Conservation (phyloP, 2,329 filamentous ascomycete species). For the Amauroascus verrucosus region DNA sequence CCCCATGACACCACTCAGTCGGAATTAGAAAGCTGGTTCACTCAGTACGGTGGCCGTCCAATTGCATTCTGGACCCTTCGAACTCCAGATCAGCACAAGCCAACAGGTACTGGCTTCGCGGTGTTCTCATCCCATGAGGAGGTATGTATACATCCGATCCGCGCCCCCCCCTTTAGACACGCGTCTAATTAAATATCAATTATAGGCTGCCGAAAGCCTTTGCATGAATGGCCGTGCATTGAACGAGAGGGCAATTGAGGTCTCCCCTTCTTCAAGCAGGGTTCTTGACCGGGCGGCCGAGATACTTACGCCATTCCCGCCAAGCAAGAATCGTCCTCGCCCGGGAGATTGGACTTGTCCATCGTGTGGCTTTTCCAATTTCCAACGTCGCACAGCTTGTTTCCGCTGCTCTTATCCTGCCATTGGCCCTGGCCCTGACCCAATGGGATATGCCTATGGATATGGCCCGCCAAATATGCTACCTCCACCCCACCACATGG, state of each 20-base stretch:
- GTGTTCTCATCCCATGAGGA: slow-evolving; percentile 99
- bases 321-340: slow-evolving; percentile 93
- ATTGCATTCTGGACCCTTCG: slow-evolving; percentile 99
- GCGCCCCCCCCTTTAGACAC: not conserved
- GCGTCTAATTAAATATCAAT: slow-evolving; percentile 10
- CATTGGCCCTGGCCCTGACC: slow-evolving; percentile 67
- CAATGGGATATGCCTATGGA: slow-evolving; percentile 54
- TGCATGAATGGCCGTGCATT: slow-evolving; percentile 98
- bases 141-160: slow-evolving; percentile 46
- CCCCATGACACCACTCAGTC: slow-evolving; percentile 98
- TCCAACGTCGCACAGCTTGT: slow-evolving; percentile 94
- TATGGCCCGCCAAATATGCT: slow-evolving; percentile 66
- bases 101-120: slow-evolving; percentile 95
- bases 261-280: slow-evolving; percentile 92
- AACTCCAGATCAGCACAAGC: slow-evolving; percentile 97
- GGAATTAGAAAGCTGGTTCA: slow-evolving; percentile 98
- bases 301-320: slow-evolving; percentile 92
- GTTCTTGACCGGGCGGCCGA: slow-evolving; percentile 92
- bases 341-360: slow-evolving; percentile 99
- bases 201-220: slow-evolving; percentile 84
- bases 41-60: slow-evolving; percentile 90
- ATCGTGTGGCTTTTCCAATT: slow-evolving; percentile 97
- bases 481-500: slow-evolving; percentile 65
- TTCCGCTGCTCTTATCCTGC: slow-evolving; percentile 99
- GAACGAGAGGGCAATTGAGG: slow-evolving; percentile 98